phyloP scores from a whole-genome alignment of 2,329 filamentous ascomycete genomes.

The Uncinocarpus reesii region DNA sequence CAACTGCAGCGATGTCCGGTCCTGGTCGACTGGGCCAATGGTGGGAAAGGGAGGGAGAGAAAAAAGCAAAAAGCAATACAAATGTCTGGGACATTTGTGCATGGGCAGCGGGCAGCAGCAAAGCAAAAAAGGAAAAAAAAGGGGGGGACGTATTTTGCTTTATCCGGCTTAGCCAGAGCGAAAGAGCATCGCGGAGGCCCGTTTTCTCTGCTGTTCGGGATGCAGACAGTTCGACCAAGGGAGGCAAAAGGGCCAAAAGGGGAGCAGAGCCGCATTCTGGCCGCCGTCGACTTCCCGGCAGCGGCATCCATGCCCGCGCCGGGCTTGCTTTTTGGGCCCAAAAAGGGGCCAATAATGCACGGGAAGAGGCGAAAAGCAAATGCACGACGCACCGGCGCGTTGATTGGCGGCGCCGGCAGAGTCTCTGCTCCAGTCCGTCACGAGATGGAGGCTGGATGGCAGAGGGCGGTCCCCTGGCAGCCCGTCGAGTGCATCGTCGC shows the following conservation, averaged over 20 bases:
- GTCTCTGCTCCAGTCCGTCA: slow-evolving; percentile 2
- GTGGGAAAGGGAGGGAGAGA: not conserved
- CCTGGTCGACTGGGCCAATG: not conserved
- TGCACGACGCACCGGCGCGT: too few species aligned
- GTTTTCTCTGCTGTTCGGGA: too few species aligned
- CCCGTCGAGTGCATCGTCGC: not conserved
- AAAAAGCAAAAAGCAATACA: slow-evolving; percentile 6
- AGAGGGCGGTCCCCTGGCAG: not conserved
- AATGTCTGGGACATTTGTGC: too few species aligned
- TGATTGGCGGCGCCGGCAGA: too few species aligned
- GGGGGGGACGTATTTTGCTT: not conserved
- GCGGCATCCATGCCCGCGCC: not conserved
- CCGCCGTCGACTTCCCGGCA: not conserved
- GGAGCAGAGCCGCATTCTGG: slow-evolving; percentile 3
- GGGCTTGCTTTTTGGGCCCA: not conserved
- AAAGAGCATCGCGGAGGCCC: too few species aligned
- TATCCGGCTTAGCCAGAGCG: slow-evolving; percentile 5
- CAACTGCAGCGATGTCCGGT: not conserved
- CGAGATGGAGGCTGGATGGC: not conserved
- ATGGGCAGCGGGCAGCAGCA: too few species aligned
- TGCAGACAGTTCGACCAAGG: too few species aligned
- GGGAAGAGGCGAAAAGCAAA: slow-evolving; percentile 6
- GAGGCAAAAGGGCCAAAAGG: not conserved
- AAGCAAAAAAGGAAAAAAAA: slow-evolving; percentile 4
- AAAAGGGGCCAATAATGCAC: not conserved